Evolutionary conservation across 169 alveolate genomes (phyloP).

Genomic region (Plasmodium knowlesi): DNA sequence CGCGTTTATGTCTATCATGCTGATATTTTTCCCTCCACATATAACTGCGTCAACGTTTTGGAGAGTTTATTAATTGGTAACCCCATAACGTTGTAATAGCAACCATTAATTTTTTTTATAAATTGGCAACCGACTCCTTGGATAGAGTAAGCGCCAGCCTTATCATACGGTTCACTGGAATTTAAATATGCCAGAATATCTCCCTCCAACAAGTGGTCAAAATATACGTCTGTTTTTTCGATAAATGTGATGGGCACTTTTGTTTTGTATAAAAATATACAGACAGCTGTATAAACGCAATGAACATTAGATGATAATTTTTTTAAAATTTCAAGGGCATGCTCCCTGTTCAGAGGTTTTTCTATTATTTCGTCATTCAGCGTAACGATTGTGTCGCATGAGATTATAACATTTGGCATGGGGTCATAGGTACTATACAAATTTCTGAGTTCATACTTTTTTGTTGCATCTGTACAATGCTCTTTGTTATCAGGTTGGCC

Average conservation of each 20-base stretch:
- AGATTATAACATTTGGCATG: constrained; percentile 43
- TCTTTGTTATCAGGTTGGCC: not conserved
- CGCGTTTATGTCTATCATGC: not conserved
- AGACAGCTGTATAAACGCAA: constrained; percentile 81
- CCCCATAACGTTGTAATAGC: constrained; percentile 82
- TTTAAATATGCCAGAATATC: constrained; percentile 78
- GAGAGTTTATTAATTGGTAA: constrained; percentile 78
- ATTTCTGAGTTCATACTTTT: constrained; percentile 6
- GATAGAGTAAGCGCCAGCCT: constrained; percentile 80
- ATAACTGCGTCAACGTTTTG: constrained; percentile 45
- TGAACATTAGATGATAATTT: constrained; percentile 68
- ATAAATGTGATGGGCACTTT: constrained; percentile 65
- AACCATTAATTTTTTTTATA: constrained; percentile 79
- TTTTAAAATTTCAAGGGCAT: constrained; percentile 78
- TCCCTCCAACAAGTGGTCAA: constrained; percentile 76
- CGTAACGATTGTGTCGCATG: constrained; percentile 80
- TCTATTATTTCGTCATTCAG: constrained; percentile 79
- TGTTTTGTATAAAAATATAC: constrained; percentile 75
- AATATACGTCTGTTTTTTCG: constrained; percentile 74
- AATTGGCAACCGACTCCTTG: constrained; percentile 80
- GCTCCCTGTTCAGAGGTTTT: constrained; percentile 79
- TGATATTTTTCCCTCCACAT: constrained; percentile 7
- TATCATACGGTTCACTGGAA: constrained; percentile 70
- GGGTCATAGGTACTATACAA: constrained; percentile 41
- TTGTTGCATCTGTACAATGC: not conserved